A percentile compares a stretch with the other conserved stretches of the same genome.
Conservation (phyloP, 345 rosid species). For the Syzygium aromaticum region DNA sequence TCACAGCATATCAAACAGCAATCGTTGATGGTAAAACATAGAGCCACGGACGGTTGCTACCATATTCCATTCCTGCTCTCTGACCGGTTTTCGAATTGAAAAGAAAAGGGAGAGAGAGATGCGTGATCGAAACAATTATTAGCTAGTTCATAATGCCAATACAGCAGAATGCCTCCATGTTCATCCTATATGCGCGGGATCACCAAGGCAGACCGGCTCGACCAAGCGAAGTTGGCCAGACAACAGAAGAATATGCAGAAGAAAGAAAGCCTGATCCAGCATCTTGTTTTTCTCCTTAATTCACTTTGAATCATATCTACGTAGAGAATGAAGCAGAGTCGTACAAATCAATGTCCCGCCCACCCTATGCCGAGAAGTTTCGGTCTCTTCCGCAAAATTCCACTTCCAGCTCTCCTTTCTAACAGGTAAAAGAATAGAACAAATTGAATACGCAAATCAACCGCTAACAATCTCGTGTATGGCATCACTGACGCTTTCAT, state of each 20-base stretch:
- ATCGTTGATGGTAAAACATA: neutral
- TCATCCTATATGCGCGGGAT: neutral
- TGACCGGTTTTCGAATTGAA: neutral
- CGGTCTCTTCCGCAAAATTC: neutral
- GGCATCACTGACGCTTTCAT: conserved; percentile 63
- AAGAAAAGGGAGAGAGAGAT: neutral
- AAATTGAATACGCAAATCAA: conserved; percentile 7
- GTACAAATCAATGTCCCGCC: neutral
- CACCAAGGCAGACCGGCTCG: neutral
- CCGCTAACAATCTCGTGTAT: conserved; percentile 90
- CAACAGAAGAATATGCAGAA: neutral
- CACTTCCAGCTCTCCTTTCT: neutral
- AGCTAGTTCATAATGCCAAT: neutral
- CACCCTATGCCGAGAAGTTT: neutral
- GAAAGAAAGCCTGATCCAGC: neutral
- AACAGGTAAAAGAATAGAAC: neutral
- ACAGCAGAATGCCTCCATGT: neutral
- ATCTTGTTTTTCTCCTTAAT: neutral
- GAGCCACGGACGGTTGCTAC: neutral
- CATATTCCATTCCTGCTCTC: neutral
- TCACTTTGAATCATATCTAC: neutral
- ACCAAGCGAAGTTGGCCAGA: neutral
- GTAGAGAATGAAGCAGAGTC: neutral
- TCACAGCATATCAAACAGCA: neutral
- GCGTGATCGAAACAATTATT: neutral